A percentile compares a stretch with the other conserved stretches of the same genome.
phyloP scores from a whole-genome alignment of 768 basidiomycete genomes.

The Mycena alexandri region DNA sequence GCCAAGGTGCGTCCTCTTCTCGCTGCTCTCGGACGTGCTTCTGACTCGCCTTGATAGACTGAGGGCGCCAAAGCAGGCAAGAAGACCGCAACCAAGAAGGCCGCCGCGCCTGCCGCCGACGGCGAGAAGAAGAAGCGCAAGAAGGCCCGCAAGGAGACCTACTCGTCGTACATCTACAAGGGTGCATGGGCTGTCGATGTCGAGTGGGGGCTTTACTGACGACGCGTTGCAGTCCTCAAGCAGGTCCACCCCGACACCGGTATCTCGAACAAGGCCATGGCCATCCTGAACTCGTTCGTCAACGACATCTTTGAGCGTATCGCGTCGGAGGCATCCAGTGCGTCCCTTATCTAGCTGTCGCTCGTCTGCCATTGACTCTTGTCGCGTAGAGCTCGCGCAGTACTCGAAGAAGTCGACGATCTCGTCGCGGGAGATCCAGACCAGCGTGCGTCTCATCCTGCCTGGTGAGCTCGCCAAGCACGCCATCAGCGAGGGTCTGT shows the following conservation, averaged over 20 bases:
- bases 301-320: slow-evolving; percentile 90
- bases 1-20: slow-evolving; percentile 47
- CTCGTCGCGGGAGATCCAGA: slow-evolving; percentile 93
- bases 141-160: slow-evolving; percentile 86
- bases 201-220: slow-evolving; percentile 14
- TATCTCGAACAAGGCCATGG: slow-evolving; percentile 93
- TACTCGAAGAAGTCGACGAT: slow-evolving; percentile 94
- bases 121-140: slow-evolving; percentile 85
- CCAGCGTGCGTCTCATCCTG: slow-evolving; percentile 84
- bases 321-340: slow-evolving; percentile 79
- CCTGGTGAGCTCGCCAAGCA: slow-evolving; percentile 91
- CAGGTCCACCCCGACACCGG: slow-evolving; percentile 95
- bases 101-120: slow-evolving; percentile 58
- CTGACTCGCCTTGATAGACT: slow-evolving; percentile 25
- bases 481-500: slow-evolving; percentile 86
- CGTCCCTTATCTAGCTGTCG: slow-evolving; percentile 41
- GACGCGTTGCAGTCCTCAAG: slow-evolving; percentile 71
- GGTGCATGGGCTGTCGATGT: slow-evolving; percentile 55
- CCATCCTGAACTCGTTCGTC: slow-evolving; percentile 86
- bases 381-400: slow-evolving; percentile 73
- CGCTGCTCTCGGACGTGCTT: not conserved
- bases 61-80: slow-evolving; percentile 65
- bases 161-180: slow-evolving; percentile 74
- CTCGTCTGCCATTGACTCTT: not conserved
- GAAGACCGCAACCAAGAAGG: slow-evolving; percentile 71